Conservation (phyloP, 1,284 basidiomycete genomes). For the Xanthoconium separans region DNA sequence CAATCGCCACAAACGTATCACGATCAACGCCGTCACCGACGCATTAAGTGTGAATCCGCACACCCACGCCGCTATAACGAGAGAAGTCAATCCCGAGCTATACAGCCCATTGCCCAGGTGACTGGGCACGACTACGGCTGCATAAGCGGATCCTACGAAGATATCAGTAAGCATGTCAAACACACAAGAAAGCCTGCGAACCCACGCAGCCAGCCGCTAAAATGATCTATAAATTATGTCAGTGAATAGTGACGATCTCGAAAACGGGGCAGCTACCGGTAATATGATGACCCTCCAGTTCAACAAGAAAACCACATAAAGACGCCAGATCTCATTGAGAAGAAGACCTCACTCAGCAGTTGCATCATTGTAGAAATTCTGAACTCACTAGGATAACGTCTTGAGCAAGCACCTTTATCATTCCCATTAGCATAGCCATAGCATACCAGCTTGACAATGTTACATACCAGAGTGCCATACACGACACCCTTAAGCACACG, state of each 20-base stretch:
- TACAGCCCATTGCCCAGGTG: not conserved
- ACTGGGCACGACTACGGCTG: not conserved
- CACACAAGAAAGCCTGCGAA: not conserved
- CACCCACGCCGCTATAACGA: not conserved
- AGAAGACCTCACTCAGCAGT: not conserved
- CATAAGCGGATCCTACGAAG: not conserved
- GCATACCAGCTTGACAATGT: too few relatives aligned
- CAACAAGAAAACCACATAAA: not conserved
- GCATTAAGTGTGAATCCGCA: not conserved
- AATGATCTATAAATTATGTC: not conserved
- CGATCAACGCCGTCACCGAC: not conserved
- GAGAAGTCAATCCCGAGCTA: not conserved
- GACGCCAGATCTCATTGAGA: not conserved
- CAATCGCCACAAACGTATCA: conserved; percentile 1
- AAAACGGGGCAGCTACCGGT: not conserved
- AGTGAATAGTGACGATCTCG: not conserved
- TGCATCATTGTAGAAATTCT: too few relatives aligned
- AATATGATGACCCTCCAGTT: conserved; percentile 2
- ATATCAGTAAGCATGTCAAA: not conserved
- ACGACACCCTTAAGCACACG: not conserved
- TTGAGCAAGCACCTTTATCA: not conserved
- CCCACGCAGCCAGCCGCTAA: not conserved
- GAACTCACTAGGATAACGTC: not conserved
- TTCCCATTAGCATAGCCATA: not conserved
- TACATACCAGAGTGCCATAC: not conserved